Evolutionary conservation across 352 stramenopile genomes (phyloP).

Genomic region (Phytophthora citricola): DNA sequence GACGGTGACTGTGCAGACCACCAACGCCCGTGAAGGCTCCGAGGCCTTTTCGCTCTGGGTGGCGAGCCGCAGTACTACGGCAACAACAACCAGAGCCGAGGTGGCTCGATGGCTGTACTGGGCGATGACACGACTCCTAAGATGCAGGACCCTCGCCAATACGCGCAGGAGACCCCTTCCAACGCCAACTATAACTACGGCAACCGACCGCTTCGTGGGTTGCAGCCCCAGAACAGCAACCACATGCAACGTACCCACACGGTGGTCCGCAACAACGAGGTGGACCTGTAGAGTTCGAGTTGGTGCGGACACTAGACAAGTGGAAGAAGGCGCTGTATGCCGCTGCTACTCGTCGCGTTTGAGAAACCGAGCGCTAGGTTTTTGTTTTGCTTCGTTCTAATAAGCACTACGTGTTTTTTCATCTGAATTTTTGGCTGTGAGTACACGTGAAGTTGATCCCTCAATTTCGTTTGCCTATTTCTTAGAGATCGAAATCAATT

Average conservation of each 20-base stretch:
- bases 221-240: constrained; percentile 31
- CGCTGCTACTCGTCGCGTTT: constrained; percentile 22
- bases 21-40: constrained; percentile 55
- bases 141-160: constrained; percentile 36
- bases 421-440: constrained; percentile 12
- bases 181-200: constrained; percentile 28
- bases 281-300: constrained; percentile 40
- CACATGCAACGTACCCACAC: constrained; percentile 38
- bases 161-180: constrained; percentile 38
- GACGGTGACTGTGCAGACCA: constrained; percentile 46
- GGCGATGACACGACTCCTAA: constrained; percentile 42
- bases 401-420: constrained; percentile 33
- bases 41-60: constrained; percentile 61
- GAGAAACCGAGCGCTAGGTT: constrained; percentile 34
- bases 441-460: constrained; percentile 22
- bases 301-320: constrained; percentile 13
- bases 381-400: constrained; percentile 37
- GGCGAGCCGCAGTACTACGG: constrained; percentile 44
- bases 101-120: constrained; percentile 46
- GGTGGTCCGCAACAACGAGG: constrained; percentile 54
- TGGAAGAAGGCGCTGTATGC: constrained; percentile 18
- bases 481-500: constrained; percentile 11
- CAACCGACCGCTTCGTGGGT: constrained; percentile 26
- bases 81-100: constrained; percentile 35
- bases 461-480: background rate